phyloP scores from a whole-genome alignment of 306 rosid species.

The Clitoria ternatea region DNA sequence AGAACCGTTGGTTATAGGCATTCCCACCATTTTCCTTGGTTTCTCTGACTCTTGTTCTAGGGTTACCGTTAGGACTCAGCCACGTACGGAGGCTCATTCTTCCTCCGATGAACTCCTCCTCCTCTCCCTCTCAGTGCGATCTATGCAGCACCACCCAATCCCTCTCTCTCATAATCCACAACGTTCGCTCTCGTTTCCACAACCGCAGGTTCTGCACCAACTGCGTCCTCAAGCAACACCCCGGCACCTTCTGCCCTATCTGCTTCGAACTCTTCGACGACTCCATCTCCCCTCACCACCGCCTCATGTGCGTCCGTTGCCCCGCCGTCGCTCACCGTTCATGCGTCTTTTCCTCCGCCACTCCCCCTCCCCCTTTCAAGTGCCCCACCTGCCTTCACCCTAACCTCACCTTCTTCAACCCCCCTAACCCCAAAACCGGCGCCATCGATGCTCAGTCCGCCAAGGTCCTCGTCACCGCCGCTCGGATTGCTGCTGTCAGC shows the following conservation, averaged over 20 bases:
- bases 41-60: background rate
- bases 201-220: conserved; percentile 55
- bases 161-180: conserved; percentile 41
- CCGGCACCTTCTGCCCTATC: conserved; percentile 63
- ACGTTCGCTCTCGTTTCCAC: conserved; percentile 32
- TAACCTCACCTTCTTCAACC: conserved; percentile 38
- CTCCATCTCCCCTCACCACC: conserved; percentile 37
- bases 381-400: conserved; percentile 56
- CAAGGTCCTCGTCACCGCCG: conserved; percentile 44
- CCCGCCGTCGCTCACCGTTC: conserved; percentile 60
- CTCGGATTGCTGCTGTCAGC: conserved; percentile 45
- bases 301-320: conserved; percentile 63
- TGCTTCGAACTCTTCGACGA: conserved; percentile 56
- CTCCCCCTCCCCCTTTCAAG: conserved; percentile 26
- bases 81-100: background rate
- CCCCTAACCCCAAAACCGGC: background rate
- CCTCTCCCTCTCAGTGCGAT: conserved; percentile 23
- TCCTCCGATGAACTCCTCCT: conserved; percentile 36
- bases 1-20: background rate
- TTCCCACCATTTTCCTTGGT: conserved; percentile 12
- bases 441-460: conserved; percentile 22
- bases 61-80: conserved; percentile 40
- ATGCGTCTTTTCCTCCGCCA: conserved; percentile 29
- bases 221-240: conserved; percentile 61
- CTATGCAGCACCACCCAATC: conserved; percentile 38